Evolutionary conservation across 2,329 filamentous ascomycete species (phyloP).

Genomic region (Trichothecium sympodiale): DNA sequence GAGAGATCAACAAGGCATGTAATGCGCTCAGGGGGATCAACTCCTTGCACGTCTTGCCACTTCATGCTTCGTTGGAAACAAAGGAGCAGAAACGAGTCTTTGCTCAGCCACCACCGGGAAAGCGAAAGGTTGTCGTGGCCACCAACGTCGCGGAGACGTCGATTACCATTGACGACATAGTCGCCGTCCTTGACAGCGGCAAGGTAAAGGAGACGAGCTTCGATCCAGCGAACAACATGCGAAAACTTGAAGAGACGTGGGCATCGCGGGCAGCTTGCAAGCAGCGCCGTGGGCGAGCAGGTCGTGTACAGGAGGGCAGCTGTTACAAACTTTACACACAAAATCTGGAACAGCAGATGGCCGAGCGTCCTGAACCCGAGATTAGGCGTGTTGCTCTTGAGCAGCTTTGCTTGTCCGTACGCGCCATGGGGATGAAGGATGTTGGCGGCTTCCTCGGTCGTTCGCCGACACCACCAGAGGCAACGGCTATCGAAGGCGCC

Average conservation of each 20-base stretch:
- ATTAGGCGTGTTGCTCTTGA: slow-evolving; percentile 88
- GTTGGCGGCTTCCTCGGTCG: slow-evolving; percentile 72
- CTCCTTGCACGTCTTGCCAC: slow-evolving; percentile 64
- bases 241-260: slow-evolving; percentile 89
- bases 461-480: slow-evolving; percentile 81
- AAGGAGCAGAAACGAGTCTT: slow-evolving; percentile 85
- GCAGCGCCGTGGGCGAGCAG: slow-evolving; percentile 84
- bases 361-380: slow-evolving; percentile 81
- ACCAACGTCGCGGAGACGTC: slow-evolving; percentile 98
- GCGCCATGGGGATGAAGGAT: slow-evolving; percentile 84
- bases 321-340: slow-evolving; percentile 95
- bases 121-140: slow-evolving; percentile 84
- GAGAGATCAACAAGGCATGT: slow-evolving; percentile 80
- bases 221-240: slow-evolving; percentile 85
- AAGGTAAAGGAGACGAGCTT: slow-evolving; percentile 95
- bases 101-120: slow-evolving; percentile 59
- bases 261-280: slow-evolving; percentile 89
- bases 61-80: slow-evolving; percentile 87
- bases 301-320: slow-evolving; percentile 78
- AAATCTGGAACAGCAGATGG: slow-evolving; percentile 77
- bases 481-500: slow-evolving; percentile 75
- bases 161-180: slow-evolving; percentile 95
- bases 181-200: slow-evolving; percentile 90
- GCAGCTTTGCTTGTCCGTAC: slow-evolving; percentile 86
- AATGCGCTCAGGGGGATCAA: slow-evolving; percentile 51